Evolutionary conservation across 164 flowering plant species (phyloP), one percentile per base, ranked within the genome.

Genomic region (Stephania cephalantha): DNA sequence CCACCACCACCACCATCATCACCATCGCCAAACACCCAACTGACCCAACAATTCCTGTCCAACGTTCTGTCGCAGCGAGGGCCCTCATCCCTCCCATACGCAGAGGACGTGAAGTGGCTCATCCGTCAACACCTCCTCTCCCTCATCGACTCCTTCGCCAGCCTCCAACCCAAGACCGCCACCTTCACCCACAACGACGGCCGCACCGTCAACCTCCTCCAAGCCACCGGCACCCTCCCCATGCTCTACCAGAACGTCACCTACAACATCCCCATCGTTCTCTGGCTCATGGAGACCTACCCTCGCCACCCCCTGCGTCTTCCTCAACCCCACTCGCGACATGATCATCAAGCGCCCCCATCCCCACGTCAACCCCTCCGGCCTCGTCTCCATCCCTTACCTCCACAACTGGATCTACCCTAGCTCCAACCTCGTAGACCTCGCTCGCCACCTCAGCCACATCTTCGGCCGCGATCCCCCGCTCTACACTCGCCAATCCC

Each of bases 261-360:
- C 70, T 94, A 94, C 87, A 92, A 94, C 82, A 92, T 94, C 79
- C 97, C 98, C 25, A 76, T 90, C 67, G 67, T 88, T 22, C 80
- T 94, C 73, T 94, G 97, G 98, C 88, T 94, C 70, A 80, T 90
- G 83, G 98, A 94, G 67, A 81, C 92, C 30, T 94, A 94, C 82
- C 98, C 98, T 18, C 90, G 95, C 73, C 90, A 86, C 68, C 85
- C 97, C 98, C 11, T 77, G 82, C 70, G 91, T 91, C 64, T 92
- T 83, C 80, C 87, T 94, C 18, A 87, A 87, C 68, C 98, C 98
- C 67, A 94, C 98, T 4, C 83, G 92, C 29, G 97, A 92, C 75
- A 94, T 94, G 98, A 75, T 94, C 79, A 88, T 94, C 83, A 92
- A 91, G 78, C 89, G 92, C 31, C 90, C 90, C 1, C 97, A 94